Base-by-base conservation (phyloP, 2,329 filamentous ascomycete species). In the Ceratocystis alfenasii region DNA sequence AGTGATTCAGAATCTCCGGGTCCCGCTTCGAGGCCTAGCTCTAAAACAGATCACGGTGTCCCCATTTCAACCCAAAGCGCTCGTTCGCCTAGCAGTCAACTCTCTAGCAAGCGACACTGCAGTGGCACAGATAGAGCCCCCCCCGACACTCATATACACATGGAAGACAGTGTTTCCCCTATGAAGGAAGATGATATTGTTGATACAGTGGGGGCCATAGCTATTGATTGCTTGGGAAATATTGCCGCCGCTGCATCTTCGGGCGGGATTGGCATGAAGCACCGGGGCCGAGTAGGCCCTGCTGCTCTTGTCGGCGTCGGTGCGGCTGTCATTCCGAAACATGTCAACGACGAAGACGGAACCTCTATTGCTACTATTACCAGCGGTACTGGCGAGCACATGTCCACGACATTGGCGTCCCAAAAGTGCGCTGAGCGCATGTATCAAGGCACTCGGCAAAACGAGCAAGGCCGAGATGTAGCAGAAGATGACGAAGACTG, bases 261-360 rank as follows among this genome's bases (percentile, higher is more conserved):
- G 17, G 94, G 94, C 5, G 94, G 94, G 1, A 99, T 99, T 73
- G 93, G 94, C 33, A 96, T 99, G 93, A 99, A 99, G 74, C 92
- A 96, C 74, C 85, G 86, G 68, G 95, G 94, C 5, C 87, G 94
- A 45, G 83, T 96, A 69, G 95, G 94, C 0, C 94, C 94, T 41
- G 95, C 94, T 44, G 94, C 94, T 22, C 81, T 99, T 17, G 89
- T 97, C 15, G 93, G 94, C 6, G 85, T 97, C 64, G 94, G 94
- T 66, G 93, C 91, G 22, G 88, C 90, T 45, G 87, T 99, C 33
- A 83, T 96, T n/a, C 93, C 93, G 1, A 79, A 80, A 30, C 85
- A 91, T 68, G 78, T 83, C 1, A 80, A 83, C 36, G 92, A 96
- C 72, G 78, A 83, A 5, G 84, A 89, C 1, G 78, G 80, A 59